These are phyloP conservation scores for Panicum hallii DNA, from an alignment of 202 grass and related monocot genomes.

Conservation along the genomic window DNA sequence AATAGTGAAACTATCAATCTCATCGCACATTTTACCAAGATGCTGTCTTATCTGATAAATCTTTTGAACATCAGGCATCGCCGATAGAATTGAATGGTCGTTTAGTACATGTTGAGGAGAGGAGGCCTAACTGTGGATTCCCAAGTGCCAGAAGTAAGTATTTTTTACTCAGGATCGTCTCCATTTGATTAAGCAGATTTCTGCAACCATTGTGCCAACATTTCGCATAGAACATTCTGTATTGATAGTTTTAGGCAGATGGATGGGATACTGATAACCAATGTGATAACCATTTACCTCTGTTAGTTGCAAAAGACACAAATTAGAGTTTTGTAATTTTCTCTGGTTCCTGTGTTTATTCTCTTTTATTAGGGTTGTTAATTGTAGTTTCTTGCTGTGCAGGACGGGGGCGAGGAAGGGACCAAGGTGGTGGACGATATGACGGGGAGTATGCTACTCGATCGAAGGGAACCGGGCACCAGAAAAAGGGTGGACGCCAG, in stretches of 20 bases:
- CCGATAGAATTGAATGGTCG: slow-evolving; percentile 87
- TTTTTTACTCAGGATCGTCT: slow-evolving; percentile 3
- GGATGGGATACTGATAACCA: neutral
- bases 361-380: neutral
- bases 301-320: neutral
- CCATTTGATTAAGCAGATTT: slow-evolving; percentile 23
- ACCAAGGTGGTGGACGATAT: slow-evolving; percentile 55
- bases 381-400: slow-evolving; percentile 32
- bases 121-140: slow-evolving; percentile 62
- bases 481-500: slow-evolving; percentile 52
- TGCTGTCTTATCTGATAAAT: slow-evolving; percentile 22
- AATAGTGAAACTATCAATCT: neutral
- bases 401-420: slow-evolving; percentile 67
- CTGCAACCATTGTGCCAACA: slow-evolving; percentile 27
- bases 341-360: neutral
- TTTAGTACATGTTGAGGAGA: slow-evolving; percentile 71
- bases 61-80: slow-evolving; percentile 71
- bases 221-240: slow-evolving; percentile 10
- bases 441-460: slow-evolving; percentile 57
- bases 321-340: neutral
- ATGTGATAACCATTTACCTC: slow-evolving; percentile 22
- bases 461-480: slow-evolving; percentile 52
- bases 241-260: neutral
- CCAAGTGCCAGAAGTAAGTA: slow-evolving; percentile 75
- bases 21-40: slow-evolving; percentile 21